Base-by-base conservation (phyloP, 1,284 basidiomycete genomes). In the Ustilago hordei region DNA sequence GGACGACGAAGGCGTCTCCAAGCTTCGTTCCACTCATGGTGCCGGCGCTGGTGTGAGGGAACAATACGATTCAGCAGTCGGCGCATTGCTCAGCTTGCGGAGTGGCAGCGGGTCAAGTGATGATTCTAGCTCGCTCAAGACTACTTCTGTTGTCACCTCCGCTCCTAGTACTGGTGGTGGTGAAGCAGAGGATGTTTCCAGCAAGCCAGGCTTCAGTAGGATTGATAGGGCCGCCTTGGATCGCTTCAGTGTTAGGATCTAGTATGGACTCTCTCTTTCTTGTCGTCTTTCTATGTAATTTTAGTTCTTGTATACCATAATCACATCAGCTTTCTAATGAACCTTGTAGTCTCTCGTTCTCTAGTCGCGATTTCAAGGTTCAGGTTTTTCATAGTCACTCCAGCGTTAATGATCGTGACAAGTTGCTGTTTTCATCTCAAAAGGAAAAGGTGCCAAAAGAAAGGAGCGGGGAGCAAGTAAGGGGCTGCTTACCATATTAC, bases 41-140 rank as follows among this genome's bases (percentile, higher is more conserved):
- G 55, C 45, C 52, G n/a, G 17, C 11, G 36, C 31, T 2, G 67
- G 53, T 2, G 38, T 64, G 50, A 69, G 61, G 43, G 71, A 78
- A 53, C 74, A 69, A 62, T 63, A 67, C 41, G 71, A 71, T 36
- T 74, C 71, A n/a, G 77, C 73, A 1, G 73, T 79, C 2, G 77
- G 77, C 8, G 77, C 77, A 0, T 55, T 79, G 45, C 55, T 79
- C 17, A 75, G 73, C 58, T 38, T 79, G 38, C 69, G 77, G n/a
- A 69, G 65, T 58, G 64, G 74, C 8, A 69, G 58, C 8, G 74
- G 74, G 5, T 69, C 61, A 9, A 69, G 67, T 55, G 75, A 78
- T 45, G 70, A 69, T 41, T 48, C 60, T n/a, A 31, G 58, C 9
- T 45, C 54, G 9, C 19, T 31, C 19, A 54, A 55, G 19, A 55